Evolutionary conservation across 164 flowering plant genomes (phyloP).

Genomic region (Liquidambar formosana): DNA sequence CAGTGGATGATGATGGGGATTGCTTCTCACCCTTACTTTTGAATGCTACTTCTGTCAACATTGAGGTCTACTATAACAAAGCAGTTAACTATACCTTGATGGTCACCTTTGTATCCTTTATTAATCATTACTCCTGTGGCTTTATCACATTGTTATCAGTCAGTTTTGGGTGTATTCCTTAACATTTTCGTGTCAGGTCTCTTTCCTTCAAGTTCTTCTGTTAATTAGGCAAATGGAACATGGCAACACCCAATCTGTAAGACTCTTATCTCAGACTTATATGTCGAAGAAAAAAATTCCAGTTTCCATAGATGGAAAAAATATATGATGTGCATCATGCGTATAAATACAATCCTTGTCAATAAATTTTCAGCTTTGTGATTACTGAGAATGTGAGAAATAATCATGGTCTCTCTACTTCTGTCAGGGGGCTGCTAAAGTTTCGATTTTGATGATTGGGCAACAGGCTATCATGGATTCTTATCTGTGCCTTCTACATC

Average conservation of each 20-base stretch:
- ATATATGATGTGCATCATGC: neutral
- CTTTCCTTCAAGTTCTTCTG: constrained; percentile 93
- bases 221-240: constrained; percentile 98
- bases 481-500: constrained; percentile 93
- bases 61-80: constrained; percentile 93
- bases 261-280: constrained; percentile 13
- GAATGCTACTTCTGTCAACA: constrained; percentile 91
- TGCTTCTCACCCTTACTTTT: constrained; percentile 80
- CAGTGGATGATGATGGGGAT: constrained; percentile 87
- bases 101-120: constrained; percentile 99
- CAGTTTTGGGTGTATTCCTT: constrained; percentile 42
- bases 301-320: neutral
- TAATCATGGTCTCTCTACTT: constrained; percentile 5
- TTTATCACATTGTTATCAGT: constrained; percentile 7
- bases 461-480: constrained; percentile 99
- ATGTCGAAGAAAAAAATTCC: neutral
- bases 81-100: constrained; percentile 97
- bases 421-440: constrained; percentile 94
- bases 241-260: constrained; percentile 95
- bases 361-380: neutral
- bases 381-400: neutral
- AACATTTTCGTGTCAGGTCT: constrained; percentile 52
- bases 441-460: constrained; percentile 88
- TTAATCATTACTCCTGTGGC: neutral
- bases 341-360: neutral